Conservation (phyloP, 2,329 filamentous ascomycete genomes). For the Paracorniculantispora psalliotae region DNA sequence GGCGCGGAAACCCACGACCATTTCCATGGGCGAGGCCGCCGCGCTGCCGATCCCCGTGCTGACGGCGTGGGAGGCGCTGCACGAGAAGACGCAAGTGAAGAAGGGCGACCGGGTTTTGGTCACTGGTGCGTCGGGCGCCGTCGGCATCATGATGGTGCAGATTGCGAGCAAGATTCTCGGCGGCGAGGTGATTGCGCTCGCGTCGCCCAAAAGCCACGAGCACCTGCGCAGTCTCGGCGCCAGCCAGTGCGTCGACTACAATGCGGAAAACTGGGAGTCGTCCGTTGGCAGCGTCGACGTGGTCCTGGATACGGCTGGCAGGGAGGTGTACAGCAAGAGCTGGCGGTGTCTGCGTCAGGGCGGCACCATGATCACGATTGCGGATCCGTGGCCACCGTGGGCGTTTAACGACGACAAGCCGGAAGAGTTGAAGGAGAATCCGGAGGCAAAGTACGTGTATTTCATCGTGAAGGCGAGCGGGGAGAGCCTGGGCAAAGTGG, state of each 20-base stretch:
- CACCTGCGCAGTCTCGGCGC: slow-evolving; percentile 21
- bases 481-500: slow-evolving; percentile 18
- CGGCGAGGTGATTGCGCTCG: slow-evolving; percentile 25
- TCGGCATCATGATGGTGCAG: slow-evolving; percentile 27
- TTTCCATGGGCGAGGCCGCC: slow-evolving; percentile 23
- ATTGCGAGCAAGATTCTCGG: slow-evolving; percentile 19
- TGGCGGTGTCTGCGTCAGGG: slow-evolving; percentile 27
- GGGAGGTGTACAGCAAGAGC: slow-evolving; percentile 21
- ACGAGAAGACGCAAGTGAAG: slow-evolving; percentile 17
- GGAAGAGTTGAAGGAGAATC: slow-evolving; percentile 16
- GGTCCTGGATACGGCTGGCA: slow-evolving; percentile 29
- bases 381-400: slow-evolving; percentile 30
- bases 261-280: slow-evolving; percentile 19
- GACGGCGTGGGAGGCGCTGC: slow-evolving; percentile 27
- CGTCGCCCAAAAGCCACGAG: slow-evolving; percentile 19
- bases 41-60: slow-evolving; percentile 28
- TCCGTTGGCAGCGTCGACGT: slow-evolving; percentile 21
- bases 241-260: slow-evolving; percentile 24
- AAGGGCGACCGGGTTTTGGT: slow-evolving; percentile 21
- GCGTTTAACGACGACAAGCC: slow-evolving; percentile 22
- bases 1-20: slow-evolving; percentile 19
- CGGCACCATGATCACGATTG: slow-evolving; percentile 31
- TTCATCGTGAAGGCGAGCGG: slow-evolving; percentile 25
- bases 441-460: slow-evolving; percentile 22
- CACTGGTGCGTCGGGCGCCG: slow-evolving; percentile 28